Percentiles rank a stretch among this genome's conserved stretches.
Evolutionary conservation across 1,139 yeast genomes (phyloP).

Genomic region (Saccharomycopsis hybrid): DNA sequence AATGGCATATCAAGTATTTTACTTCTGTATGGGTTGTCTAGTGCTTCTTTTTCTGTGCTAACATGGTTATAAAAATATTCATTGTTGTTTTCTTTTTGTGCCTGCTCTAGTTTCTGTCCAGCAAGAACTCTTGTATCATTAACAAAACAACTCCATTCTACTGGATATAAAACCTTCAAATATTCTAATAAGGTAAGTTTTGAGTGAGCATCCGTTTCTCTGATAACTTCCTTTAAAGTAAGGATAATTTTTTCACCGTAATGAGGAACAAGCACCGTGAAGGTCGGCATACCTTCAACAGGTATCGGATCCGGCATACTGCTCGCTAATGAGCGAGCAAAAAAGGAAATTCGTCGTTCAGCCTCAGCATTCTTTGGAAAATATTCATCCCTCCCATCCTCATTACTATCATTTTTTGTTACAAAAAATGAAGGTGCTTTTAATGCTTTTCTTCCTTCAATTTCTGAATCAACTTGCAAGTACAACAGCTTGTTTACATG

Average conservation of each 20-base stretch:
- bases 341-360: conserved; percentile 68
- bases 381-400: conserved; percentile 26
- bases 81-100: conserved; percentile 1
- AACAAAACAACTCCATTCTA: conserved; percentile 72
- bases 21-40: conserved; percentile 39
- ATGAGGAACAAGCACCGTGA: conserved; percentile 69
- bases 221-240: conserved; percentile 61
- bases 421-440: conserved; percentile 70
- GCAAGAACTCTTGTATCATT: conserved; percentile 67
- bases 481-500: conserved; percentile 15
- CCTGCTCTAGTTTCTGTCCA: conserved; percentile 7
- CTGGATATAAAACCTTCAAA: conserved; percentile 65
- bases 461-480: conserved; percentile 60
- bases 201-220: conserved; percentile 66
- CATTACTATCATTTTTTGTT: conserved; percentile 54
- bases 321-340: conserved; percentile 69
- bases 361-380: conserved; percentile 66
- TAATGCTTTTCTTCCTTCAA: conserved; percentile 60
- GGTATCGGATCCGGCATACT: conserved; percentile 70
- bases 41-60: conserved; percentile 54
- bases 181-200: conserved; percentile 68
- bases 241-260: conserved; percentile 67
- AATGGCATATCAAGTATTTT: conserved; percentile 62
- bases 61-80: conserved; percentile 34
- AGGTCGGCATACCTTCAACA: conserved; percentile 70